phyloP scores from a whole-genome alignment of 1,139 yeast genomes.

The Candida buenavistaensis region DNA sequence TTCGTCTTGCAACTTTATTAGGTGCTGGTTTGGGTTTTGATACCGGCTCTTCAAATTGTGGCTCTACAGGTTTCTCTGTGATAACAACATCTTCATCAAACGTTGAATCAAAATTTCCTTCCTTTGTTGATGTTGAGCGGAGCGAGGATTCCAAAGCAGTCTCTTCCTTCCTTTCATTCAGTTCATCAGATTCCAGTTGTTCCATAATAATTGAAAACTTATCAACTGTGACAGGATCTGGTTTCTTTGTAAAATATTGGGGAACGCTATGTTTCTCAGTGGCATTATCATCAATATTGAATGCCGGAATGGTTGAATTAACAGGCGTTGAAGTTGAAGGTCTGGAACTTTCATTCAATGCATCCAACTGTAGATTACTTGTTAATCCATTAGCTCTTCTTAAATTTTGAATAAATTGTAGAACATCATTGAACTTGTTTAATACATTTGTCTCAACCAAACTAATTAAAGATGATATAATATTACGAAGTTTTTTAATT shows the following conservation, averaged over 20 bases:
- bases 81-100: neutral
- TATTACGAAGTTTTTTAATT: constrained; percentile 35
- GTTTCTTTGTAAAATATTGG: constrained; percentile 7
- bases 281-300: neutral
- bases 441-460: constrained; percentile 26
- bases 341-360: constrained; percentile 7
- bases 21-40: constrained; percentile 2
- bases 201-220: constrained; percentile 10
- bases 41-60: neutral
- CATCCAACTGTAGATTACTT: constrained; percentile 19
- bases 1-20: neutral
- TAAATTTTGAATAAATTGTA: constrained; percentile 17
- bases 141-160: neutral
- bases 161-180: neutral
- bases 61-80: neutral
- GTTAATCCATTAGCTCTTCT: constrained; percentile 20
- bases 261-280: constrained; percentile 4
- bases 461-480: constrained; percentile 1
- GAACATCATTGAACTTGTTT: constrained; percentile 45
- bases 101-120: neutral
- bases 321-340: neutral
- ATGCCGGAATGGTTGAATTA: constrained; percentile 1
- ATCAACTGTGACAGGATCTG: too few species aligned
- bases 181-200: constrained; percentile 9
- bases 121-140: too few species aligned